A percentile compares a stretch with the other conserved stretches of the same genome.
These are phyloP conservation scores for Penicillium verhagenii DNA, from an alignment of 495 filamentous ascomycete genomes.

Conservation along the genomic window DNA sequence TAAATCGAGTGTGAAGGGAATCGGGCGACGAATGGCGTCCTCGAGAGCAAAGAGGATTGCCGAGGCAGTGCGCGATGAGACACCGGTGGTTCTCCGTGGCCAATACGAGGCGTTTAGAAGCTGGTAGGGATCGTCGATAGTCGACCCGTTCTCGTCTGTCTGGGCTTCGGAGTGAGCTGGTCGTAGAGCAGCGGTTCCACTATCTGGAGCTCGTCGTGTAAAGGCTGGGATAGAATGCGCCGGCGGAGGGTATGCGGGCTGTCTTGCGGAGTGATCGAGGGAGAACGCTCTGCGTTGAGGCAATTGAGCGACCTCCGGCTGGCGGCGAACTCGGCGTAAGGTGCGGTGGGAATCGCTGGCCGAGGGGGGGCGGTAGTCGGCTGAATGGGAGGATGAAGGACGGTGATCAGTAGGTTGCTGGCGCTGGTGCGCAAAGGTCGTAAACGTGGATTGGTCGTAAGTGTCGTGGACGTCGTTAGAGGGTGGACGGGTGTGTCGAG, in stretches of 20 bases:
- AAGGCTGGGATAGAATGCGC: conserved; percentile 30
- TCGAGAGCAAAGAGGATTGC: conserved; percentile 91
- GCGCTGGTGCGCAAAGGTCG: conserved; percentile 55
- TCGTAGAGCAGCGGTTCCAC: conserved; percentile 28
- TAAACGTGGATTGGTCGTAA: conserved; percentile 52
- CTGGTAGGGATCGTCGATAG: conserved; percentile 35
- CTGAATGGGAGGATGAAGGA: conserved; percentile 32
- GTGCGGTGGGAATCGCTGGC: conserved; percentile 50
- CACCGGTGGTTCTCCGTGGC: conserved; percentile 54
- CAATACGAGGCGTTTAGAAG: conserved; percentile 45
- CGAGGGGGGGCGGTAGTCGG: conserved; percentile 48
- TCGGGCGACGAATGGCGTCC: conserved; percentile 80
- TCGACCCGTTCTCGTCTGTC: conserved; percentile 42
- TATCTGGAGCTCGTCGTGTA: conserved; percentile 21
- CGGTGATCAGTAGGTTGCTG: conserved; percentile 52
- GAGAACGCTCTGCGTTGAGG: conserved; percentile 39
- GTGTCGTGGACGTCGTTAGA: conserved; percentile 62
- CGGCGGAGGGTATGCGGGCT: conserved; percentile 20
- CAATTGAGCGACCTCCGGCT: conserved; percentile 29
- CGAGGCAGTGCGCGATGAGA: conserved; percentile 64
- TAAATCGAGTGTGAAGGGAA: conserved; percentile 78
- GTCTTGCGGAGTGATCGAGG: conserved; percentile 29
- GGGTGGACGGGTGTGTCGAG: conserved; percentile 35
- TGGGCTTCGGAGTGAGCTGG: conserved; percentile 40
- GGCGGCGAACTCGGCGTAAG: conserved; percentile 49